Evolutionary conservation across 176 grass and related monocot genomes (phyloP), one percentile per base, ranked within the genome.

Genomic region (Tillandsia leiboldiana): DNA sequence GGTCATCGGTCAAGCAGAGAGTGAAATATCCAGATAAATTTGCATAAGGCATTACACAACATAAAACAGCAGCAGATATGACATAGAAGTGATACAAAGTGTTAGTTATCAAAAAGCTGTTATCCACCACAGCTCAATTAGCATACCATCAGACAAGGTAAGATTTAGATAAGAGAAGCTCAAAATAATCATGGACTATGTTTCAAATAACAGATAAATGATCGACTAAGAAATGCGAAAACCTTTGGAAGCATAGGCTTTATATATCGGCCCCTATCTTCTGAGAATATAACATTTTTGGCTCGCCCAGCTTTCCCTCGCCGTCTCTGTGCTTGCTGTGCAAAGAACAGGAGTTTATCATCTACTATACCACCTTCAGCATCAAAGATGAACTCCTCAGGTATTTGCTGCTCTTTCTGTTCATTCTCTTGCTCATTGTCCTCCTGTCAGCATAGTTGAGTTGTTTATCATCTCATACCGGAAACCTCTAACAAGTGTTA

Each of bases 161-260:
- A 72, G 9, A 51, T 66, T 27, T 52, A 53, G 62, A 77, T 67
- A 15, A 49, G 62, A 48, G 63, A 62, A 42, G 18, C 10, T 67
- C 28, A 50, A 49, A 48, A 47, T 11, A 72, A 66, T 14, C 63
- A 51, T 77, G 26, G 71, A 72, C 15, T 70, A 6, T 20, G 20
- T 20, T 20, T 20, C 20, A 20, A 20, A 51, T 66, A 6, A 54
- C 12, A 71, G 33, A 71, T 53, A 14, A 1, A 53, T 61, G 15
- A 61, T 61, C 12, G 15, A 61, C 17, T 61, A 78, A 75, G 51
- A 74, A 26, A 64, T 28, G 2, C 1, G 64, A 26, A 80, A 67
- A 92, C 93, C 93, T 97, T 97, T 47, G 93, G 93, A 78, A 97
- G 84, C 93, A 97, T 97, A 77, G 93, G 79, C 47, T 92, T 92